Evolutionary conservation across 1,139 yeast species (phyloP), one percentile per base, ranked within the genome.

Genomic region (Torulaspora globosa): DNA sequence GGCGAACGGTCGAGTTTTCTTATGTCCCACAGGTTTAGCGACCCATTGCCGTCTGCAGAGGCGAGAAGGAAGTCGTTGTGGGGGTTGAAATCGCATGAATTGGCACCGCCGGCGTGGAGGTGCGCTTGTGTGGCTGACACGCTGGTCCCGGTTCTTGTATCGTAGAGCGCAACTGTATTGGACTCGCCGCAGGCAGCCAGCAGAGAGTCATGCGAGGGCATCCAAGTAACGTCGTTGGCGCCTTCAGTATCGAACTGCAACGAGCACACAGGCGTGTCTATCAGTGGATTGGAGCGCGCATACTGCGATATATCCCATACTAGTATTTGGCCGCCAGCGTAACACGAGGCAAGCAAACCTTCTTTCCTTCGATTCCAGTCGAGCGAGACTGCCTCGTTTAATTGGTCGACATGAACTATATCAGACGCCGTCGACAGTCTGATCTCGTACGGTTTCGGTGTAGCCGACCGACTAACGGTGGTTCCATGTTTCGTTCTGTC

Each of bases 21-120:
- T 11, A 85, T 57, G 63, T 90, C 97, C 84, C 90, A 84, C 5
- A 86, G 58, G 40, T 72, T 71, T 1, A 87, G 63, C 0, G 49
- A 52, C 1, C 94, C 94, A n/a, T 63, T 61, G 5, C 79, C 73
- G 48, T 83, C 84, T 1, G 94, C 97, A 0, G 89, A 74, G 1
- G 88, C 89, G 12, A 85, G 57, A 31, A 79, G 71, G 53, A 71
- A 69, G 48, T 73, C 74, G 54, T 80, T 78, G 1, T 69, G 69
- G 0, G 79, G 79, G 61, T 82, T 86, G 58, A 85, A 75, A 34
- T 83, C 75, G 7, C 90, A 63, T 3, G 84, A 70, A 63, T 89
- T 88, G 36, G 87, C 71, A 1, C 86, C 83, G 12, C 61, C 66
- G 1, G 60, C 47, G 36, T 75, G 76, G 6, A 70, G 68, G 28